A percentile compares a stretch with the other conserved stretches of the same genome.
phyloP scores from a whole-genome alignment of 495 filamentous ascomycete genomes.

The Massariosphaeria phaeospora region DNA sequence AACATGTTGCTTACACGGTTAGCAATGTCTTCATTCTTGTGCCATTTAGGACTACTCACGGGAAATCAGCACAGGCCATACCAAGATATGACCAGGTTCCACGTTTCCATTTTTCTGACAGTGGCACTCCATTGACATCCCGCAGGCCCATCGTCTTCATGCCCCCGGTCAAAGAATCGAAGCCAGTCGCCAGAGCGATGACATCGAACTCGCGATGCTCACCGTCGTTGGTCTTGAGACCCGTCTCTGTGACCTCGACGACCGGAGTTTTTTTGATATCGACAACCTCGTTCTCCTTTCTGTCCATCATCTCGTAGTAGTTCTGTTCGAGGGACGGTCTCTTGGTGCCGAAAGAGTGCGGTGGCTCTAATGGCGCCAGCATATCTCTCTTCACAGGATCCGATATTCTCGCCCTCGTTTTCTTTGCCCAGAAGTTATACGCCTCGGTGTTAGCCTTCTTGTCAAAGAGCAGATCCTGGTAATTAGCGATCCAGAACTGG shows the following conservation, averaged over 20 bases:
- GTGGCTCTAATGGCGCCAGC: slow-evolving; percentile 46
- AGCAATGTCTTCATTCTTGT: not conserved
- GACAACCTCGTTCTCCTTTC: slow-evolving; percentile 47
- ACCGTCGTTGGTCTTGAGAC: slow-evolving; percentile 44
- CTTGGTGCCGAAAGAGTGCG: slow-evolving; percentile 50
- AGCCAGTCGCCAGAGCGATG: slow-evolving; percentile 54
- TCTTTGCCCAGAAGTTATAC: slow-evolving; percentile 45
- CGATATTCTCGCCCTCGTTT: slow-evolving; percentile 45
- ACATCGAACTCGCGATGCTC: slow-evolving; percentile 48
- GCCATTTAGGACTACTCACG: slow-evolving; percentile 24
- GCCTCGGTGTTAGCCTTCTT: slow-evolving; percentile 46
- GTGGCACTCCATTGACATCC: slow-evolving; percentile 42
- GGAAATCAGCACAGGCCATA: slow-evolving; percentile 46
- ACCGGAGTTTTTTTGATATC: slow-evolving; percentile 47
- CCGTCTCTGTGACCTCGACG: slow-evolving; percentile 40
- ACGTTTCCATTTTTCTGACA: slow-evolving; percentile 47
- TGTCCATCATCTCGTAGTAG: slow-evolving; percentile 52
- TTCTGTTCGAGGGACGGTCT: slow-evolving; percentile 48
- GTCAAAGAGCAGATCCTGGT: slow-evolving; percentile 49
- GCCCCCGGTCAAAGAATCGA: slow-evolving; percentile 51
- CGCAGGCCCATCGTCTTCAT: slow-evolving; percentile 49
- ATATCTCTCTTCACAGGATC: slow-evolving; percentile 47
- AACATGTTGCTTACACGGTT: slow-evolving; percentile 45
- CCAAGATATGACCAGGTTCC: slow-evolving; percentile 50
- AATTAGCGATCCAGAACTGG: slow-evolving; percentile 48